Evolutionary conservation across 2,329 filamentous ascomycete genomes (phyloP).

Genomic region (Ophiostoma montium): DNA sequence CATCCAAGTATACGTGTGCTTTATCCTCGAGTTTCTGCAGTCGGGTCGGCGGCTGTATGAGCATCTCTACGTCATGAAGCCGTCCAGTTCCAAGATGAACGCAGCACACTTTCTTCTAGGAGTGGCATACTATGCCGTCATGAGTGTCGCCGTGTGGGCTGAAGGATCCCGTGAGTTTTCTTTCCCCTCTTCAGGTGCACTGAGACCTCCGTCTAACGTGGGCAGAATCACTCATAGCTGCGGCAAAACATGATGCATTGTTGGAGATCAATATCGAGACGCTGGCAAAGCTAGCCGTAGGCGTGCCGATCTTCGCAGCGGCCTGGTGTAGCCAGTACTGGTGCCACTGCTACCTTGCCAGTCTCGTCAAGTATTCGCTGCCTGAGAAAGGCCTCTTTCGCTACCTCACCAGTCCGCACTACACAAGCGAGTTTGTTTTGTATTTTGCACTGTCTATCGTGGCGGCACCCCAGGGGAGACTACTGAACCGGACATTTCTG

Average conservation of each 20-base stretch:
- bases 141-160: slow-evolving; percentile 68
- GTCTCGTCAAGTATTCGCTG: slow-evolving; percentile 68
- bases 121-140: slow-evolving; percentile 58
- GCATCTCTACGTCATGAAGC: slow-evolving; percentile 48
- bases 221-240: slow-evolving; percentile 13
- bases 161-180: slow-evolving; percentile 54
- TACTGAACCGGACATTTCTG: slow-evolving; percentile 60
- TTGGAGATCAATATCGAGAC: not conserved
- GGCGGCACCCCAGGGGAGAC: slow-evolving; percentile 51
- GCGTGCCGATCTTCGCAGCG: slow-evolving; percentile 49
- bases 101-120: slow-evolving; percentile 71
- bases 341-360: slow-evolving; percentile 56
- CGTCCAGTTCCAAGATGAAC: slow-evolving; percentile 69
- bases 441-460: slow-evolving; percentile 67
- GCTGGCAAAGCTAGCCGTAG: slow-evolving; percentile 36
- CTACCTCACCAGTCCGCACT: slow-evolving; percentile 71
- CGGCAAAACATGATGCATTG: slow-evolving; percentile 16
- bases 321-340: slow-evolving; percentile 62
- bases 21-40: slow-evolving; percentile 63
- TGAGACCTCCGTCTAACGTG: not conserved
- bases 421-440: slow-evolving; percentile 73
- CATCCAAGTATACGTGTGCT: slow-evolving; percentile 50
- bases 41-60: slow-evolving; percentile 65
- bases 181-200: not conserved
- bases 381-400: slow-evolving; percentile 61